Conservation (phyloP, 768 basidiomycete species). For the Leccinum subtestaceum region DNA sequence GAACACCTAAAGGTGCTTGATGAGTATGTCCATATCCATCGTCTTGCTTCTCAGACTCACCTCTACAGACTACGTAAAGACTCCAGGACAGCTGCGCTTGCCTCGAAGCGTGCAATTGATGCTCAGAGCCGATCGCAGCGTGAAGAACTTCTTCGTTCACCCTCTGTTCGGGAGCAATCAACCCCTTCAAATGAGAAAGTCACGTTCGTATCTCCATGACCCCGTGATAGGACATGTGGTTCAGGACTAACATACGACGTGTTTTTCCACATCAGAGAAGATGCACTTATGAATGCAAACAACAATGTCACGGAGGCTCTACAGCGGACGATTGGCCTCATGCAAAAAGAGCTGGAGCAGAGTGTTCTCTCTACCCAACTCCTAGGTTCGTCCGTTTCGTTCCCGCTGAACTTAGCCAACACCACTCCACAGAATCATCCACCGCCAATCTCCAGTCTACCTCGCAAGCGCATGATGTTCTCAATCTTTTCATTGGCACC, state of each 20-base stretch:
- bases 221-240: neutral
- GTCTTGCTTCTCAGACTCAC: neutral
- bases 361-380: conserved; percentile 85
- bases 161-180: conserved; percentile 48
- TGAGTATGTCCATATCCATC: conserved; percentile 42
- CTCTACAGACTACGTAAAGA: conserved; percentile 54
- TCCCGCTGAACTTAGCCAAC: neutral
- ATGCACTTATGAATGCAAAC: conserved; percentile 84
- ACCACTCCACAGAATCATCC: conserved; percentile 57
- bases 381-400: conserved; percentile 51
- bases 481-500: conserved; percentile 66
- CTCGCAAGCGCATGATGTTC: conserved; percentile 71
- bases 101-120: conserved; percentile 75
- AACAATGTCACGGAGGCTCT: conserved; percentile 86
- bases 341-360: conserved; percentile 91
- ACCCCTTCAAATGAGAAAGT: conserved; percentile 50
- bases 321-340: conserved; percentile 75
- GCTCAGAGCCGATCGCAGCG: conserved; percentile 53
- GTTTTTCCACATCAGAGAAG: conserved; percentile 52
- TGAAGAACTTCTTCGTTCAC: conserved; percentile 65
- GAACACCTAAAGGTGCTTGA: conserved; percentile 46
- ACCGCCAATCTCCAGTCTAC: conserved; percentile 74
- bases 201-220: conserved; percentile 42
- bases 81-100: conserved; percentile 62
- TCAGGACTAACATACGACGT: neutral